Conservation (phyloP, 345 rosid genomes). For the Dipteronia dyeriana region DNA sequence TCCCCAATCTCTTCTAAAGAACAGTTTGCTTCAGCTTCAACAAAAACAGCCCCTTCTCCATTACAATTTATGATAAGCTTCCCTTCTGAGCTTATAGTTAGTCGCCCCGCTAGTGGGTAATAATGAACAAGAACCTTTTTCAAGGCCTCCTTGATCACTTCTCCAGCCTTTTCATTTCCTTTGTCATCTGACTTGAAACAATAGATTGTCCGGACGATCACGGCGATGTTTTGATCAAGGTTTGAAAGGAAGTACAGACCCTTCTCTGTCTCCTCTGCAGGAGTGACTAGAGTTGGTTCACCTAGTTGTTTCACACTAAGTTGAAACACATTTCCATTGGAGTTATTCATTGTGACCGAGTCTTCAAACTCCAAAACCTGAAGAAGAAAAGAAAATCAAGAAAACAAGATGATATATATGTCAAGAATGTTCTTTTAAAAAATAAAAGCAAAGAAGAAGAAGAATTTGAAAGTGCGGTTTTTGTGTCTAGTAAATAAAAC, state of each 20-base stretch:
- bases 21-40: slow-evolving; percentile 82
- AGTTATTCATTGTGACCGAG: slow-evolving; percentile 47
- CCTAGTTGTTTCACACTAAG: slow-evolving; percentile 54
- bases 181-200: slow-evolving; percentile 69
- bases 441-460: background rate
- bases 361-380: slow-evolving; percentile 54
- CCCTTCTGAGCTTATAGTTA: slow-evolving; percentile 72
- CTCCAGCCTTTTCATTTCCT: slow-evolving; percentile 59
- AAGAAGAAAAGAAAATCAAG: background rate
- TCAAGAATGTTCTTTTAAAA: background rate
- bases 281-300: slow-evolving; percentile 58
- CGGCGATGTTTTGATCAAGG: slow-evolving; percentile 89
- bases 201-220: slow-evolving; percentile 75
- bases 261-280: slow-evolving; percentile 68
- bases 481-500: background rate
- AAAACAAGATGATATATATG: slow-evolving; percentile 5
- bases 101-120: slow-evolving; percentile 85
- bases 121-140: slow-evolving; percentile 75
- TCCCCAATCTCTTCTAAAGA: slow-evolving; percentile 70
- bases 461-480: background rate
- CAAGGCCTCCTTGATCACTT: slow-evolving; percentile 70
- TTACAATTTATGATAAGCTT: slow-evolving; percentile 76
- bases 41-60: slow-evolving; percentile 83
- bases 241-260: slow-evolving; percentile 87
- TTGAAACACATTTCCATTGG: slow-evolving; percentile 38